Evolutionary conservation across 225 moss, liverwort and hornwort genomes (phyloP).

Genomic region (Polytrichum commune): DNA sequence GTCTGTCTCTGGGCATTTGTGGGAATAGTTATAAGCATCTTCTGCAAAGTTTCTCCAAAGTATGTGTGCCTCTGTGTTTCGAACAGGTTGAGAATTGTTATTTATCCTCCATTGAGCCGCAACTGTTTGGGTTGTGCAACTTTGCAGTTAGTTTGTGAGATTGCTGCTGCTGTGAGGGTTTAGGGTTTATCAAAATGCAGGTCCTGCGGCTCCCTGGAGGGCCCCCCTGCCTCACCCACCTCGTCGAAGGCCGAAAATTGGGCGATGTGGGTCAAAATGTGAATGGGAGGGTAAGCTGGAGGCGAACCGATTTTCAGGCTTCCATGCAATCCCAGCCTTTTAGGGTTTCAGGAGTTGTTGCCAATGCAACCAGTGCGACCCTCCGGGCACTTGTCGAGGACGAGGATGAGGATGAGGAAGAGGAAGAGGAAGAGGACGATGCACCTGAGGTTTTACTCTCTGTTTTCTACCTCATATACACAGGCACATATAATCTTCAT

Average conservation of each 20-base stretch:
- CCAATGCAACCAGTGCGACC: constrained; percentile 20
- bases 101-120: too few species aligned
- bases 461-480: too few species aligned
- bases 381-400: constrained; percentile 14
- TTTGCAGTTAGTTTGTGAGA: too few species aligned
- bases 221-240: constrained; percentile 12
- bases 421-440: constrained; percentile 16
- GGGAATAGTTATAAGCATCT: too few species aligned
- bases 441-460: neutral
- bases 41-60: too few species aligned
- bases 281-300: neutral
- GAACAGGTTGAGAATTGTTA: too few species aligned
- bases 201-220: constrained; percentile 7
- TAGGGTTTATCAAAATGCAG: too few species aligned
- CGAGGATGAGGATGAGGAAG: constrained; percentile 11
- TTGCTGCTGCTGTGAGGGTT: too few species aligned
- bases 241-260: constrained; percentile 8
- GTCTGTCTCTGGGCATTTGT: too few species aligned
- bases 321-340: neutral
- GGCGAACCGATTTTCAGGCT: constrained; percentile 5
- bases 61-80: too few species aligned
- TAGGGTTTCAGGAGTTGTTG: constrained; percentile 14
- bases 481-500: neutral
- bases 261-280: constrained; percentile 1
- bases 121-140: too few species aligned